Evolutionary conservation across 352 stramenopile species (phyloP), one percentile per base, ranked within the genome.

Genomic region (Phytophthora pluvialis): DNA sequence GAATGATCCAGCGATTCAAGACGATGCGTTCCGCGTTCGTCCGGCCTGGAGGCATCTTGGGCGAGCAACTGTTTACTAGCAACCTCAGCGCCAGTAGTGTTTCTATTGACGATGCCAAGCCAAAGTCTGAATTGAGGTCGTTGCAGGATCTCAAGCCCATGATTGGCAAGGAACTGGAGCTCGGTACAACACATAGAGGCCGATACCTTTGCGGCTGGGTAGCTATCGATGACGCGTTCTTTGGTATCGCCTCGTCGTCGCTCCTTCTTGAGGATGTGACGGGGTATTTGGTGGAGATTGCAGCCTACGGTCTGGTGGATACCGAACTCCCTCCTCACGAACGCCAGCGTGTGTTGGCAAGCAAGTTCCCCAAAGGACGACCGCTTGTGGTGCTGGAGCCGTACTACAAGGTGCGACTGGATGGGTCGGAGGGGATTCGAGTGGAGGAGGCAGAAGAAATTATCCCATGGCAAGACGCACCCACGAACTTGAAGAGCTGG

Each of bases 181-280:
- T 73, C 25, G 57, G 61, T 8, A 67, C 67, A 25, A 78, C 66
- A 3, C 70, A 78, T 26, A 39, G 46, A 28, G 70, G 61, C 2
- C 60, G 62, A 28, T 78, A 78, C 43, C n/a, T 78, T 16, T 78
- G 70, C 29, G 67, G 48, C 67, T 35, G 31, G 38, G 38, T 43
- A 5, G n/a, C 38, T 25, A 25, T 43, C 21, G 38, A 43, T 8
- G 38, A 43, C 38, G n/a, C 38, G 5, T 43, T 43, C n/a, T 43
- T 43, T 15, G 38, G 13, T 11, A 43, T 43, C 9, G 38, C 38
- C 13, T 43, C 38, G 38, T 25, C 38, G 18, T 43, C 38, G 1
- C 21, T 43, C 7, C 38, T 43, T 12, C 9, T 43, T 10, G 38
- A 43, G 38, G 13, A 43, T n/a, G 38, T 43, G 5, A 43, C 38